Base-by-base conservation (phyloP, 495 filamentous ascomycete species). In the Neurospora pannonica region DNA sequence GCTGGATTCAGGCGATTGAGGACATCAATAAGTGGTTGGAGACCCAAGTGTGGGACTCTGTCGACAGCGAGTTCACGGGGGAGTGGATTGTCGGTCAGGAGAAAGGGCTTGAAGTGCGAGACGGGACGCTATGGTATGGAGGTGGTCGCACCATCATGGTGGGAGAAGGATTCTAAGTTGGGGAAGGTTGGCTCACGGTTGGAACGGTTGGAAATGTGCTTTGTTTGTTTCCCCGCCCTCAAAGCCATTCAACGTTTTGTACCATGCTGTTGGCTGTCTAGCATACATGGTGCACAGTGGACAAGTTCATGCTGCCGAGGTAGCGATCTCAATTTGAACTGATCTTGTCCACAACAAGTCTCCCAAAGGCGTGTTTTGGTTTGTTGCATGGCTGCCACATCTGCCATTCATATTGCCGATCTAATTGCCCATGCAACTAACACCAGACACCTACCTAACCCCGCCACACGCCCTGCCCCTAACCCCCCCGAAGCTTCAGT, bases 81-180 rank as follows among this genome's bases (percentile, higher is more conserved):
- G 83, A 88, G 77, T 97, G 94, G 93, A 84, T 91, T 71, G 87
- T 96, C 31, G 93, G 93, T 1, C 88, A 94, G 76, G 93, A 94
- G 79, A 88, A 84, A 75, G 93, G 93, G 1, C 79, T 97, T 48
- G 91, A 93, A 75, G 88, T 88, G 74, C 87, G 90, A 42, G 86
- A 85, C 71, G 94, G 94, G 0, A 84, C 84, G 28, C 84, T 95
- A 21, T 97, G 93, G 93, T 97, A 97, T 84, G 94, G 94, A 34
- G 92, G 89, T 34, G 93, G 94, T 1, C 85, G 90, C 62, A 89
- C 86, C 8, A 82, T 93, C 37, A 78, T 85, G 74, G 37, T 87
- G 21, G 93, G 93, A 7, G 88, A 89, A 78, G 92, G 90, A 1
- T 90, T 90, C 79, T 87, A 71, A 78, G 6, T 38, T 6, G 17